Base-by-base conservation (phyloP, 1,284 basidiomycete species). In the Waitea zeae region DNA sequence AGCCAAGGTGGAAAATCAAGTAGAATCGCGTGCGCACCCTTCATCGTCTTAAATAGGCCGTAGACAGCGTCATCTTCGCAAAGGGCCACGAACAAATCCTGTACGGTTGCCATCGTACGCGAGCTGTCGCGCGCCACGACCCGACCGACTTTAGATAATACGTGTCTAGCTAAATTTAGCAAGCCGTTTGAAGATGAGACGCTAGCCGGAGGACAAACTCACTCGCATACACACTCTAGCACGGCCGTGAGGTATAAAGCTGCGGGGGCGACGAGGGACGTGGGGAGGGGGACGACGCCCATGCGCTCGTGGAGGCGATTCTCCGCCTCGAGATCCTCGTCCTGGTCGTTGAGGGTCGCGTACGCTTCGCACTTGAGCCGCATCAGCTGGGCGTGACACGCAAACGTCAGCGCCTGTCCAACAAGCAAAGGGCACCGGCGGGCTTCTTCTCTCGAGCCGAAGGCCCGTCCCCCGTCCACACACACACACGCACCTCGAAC, bases 231-330 rank as follows among this genome's bases (percentile, higher is more conserved):
- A 39, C 19, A 71, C 88, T 93, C 88, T 29, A 92, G 60, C 41
- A 92, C 81, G n/a, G 87, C 87, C 9, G 88, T 90, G 36, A 90
- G 62, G 62, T 90, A 93, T 31, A 92, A 52, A 12, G 82, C 78
- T 17, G 87, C 81, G 3, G 86, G 83, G 11, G 78, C 71, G n/a
- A 90, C 54, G n/a, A 77, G 56, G 2, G 61, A 49, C 20, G 64
- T 44, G 35, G 63, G 68, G 12, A 75, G 76, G 13, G 67, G 59
- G 31, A 56, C 44, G 4, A 56, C 46, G 12, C 62, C 61, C 62
- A 82, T 70, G 34, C 61, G 60, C 37, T 73, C 67, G 42, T 69
- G 63, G 35, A 83, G 58, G 35, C 60, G 63, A 32, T 48, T 54
- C 49, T 84, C 80, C 2, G 69, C 66, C 14, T 62, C 62, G 14